Evolutionary conservation across 495 filamentous ascomycete species (phyloP).

Genomic region (Penicillium canescens): DNA sequence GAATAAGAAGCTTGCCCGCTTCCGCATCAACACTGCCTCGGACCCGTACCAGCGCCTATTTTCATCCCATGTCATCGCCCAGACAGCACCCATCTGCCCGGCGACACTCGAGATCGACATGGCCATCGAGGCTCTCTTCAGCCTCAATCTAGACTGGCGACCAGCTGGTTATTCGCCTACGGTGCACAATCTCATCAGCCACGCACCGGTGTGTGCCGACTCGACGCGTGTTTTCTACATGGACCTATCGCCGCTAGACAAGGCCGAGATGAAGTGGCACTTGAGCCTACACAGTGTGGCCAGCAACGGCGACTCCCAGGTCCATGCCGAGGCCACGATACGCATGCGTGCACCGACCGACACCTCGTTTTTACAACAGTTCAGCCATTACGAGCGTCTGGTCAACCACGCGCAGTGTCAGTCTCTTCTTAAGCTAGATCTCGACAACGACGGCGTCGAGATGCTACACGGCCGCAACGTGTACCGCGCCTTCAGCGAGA

Average conservation of each 20-base stretch:
- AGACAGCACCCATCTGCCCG: conserved; percentile 48
- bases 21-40: conserved; percentile 46
- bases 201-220: conserved; percentile 46
- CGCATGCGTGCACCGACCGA: too few relatives aligned
- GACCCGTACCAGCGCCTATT: conserved; percentile 39
- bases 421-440: conserved; percentile 39
- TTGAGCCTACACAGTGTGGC: conserved; percentile 21
- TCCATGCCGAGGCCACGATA: too few relatives aligned
- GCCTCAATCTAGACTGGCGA: conserved; percentile 30
- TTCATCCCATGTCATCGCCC: conserved; percentile 43
- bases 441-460: conserved; percentile 41
- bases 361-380: conserved; percentile 19
- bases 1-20: conserved; percentile 25
- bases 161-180: conserved; percentile 25
- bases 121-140: conserved; percentile 43
- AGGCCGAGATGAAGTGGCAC: conserved; percentile 8
- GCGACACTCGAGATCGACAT: conserved; percentile 46
- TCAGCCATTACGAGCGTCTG: conserved; percentile 44
- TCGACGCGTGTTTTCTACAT: conserved; percentile 37
- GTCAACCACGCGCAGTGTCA: conserved; percentile 38
- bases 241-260: conserved; percentile 16
- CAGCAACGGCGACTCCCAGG: too few relatives aligned
- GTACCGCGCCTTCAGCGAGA: conserved; percentile 44
- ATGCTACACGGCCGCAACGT: conserved; percentile 51
- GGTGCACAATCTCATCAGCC: conserved; percentile 38